These are phyloP conservation scores for Solanum chiquidenum DNA, from an alignment of 257 asterid species.

Conservation along the genomic window DNA sequence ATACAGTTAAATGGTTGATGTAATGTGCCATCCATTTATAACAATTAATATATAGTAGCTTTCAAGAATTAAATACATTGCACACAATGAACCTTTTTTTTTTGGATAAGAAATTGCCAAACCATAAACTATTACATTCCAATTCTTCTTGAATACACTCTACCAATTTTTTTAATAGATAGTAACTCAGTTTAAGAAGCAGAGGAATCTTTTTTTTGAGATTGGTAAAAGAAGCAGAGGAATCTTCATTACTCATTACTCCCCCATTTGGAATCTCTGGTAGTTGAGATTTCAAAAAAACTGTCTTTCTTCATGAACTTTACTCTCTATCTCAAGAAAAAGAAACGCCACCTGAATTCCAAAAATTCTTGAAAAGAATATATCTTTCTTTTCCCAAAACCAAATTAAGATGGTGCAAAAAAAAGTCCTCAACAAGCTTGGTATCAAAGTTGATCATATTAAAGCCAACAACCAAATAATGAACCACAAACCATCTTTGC, in stretches of 20 bases:
- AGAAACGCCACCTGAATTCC: not conserved
- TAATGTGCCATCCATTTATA: not conserved
- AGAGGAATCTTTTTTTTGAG: not conserved
- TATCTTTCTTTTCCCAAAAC: not conserved
- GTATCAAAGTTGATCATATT: conserved; percentile 24
- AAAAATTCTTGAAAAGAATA: conserved; percentile 7
- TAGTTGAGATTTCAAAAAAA: conserved; percentile 13
- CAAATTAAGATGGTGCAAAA: conserved; percentile 55
- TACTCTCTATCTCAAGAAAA: not conserved
- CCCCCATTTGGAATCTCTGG: conserved; percentile 22
- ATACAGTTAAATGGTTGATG: not conserved
- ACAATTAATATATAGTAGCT: not conserved
- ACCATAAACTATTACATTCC: not conserved
- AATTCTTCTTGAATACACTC: not conserved
- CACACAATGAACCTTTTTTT: not conserved
- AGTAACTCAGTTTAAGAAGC: not conserved
- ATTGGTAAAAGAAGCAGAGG: not conserved
- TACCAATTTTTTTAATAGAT: not conserved
- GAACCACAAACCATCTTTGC: conserved; percentile 25
- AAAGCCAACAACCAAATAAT: conserved; percentile 17
- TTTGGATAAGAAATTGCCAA: not conserved
- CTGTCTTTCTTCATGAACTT: conserved; percentile 13
- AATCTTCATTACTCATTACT: not conserved
- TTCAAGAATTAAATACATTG: not conserved
- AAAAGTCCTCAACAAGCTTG: conserved; percentile 37